A percentile compares a stretch with the other conserved stretches of the same genome.
These are phyloP conservation scores for Colletotrichum coccodes DNA, from an alignment of 2,329 filamentous ascomycete species.

Conservation along the genomic window DNA sequence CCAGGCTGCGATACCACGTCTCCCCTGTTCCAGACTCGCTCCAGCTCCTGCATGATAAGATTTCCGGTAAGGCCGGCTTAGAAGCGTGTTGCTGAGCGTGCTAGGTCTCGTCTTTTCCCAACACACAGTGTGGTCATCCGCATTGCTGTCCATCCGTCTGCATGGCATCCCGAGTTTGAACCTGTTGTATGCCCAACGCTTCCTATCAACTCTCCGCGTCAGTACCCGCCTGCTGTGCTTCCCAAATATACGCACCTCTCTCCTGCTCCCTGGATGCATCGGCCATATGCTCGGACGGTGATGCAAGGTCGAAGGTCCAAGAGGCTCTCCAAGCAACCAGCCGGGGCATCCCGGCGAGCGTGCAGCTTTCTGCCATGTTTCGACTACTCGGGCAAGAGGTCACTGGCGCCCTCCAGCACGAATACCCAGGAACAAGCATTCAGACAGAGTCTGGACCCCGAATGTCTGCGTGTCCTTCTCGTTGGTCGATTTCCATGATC, in stretches of 20 bases:
- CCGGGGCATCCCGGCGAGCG: conserved; percentile 7
- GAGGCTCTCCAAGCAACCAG: conserved; percentile 18
- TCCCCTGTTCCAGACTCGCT: neutral
- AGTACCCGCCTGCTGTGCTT: neutral
- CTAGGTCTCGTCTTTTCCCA: neutral
- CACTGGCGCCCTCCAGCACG: conserved; percentile 33
- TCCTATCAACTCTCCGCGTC: neutral
- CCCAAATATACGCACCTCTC: neutral
- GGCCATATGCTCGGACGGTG: conserved; percentile 11
- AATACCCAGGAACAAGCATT: neutral
- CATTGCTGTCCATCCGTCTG: neutral
- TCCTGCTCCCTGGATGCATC: conserved; percentile 6
- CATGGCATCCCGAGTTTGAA: neutral
- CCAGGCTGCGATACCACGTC: neutral
- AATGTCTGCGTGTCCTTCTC: neutral
- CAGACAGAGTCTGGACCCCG: neutral
- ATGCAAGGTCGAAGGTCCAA: conserved; percentile 26
- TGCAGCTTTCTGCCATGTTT: conserved; percentile 35
- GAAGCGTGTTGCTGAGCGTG: neutral
- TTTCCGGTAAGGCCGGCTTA: neutral
- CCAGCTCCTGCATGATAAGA: neutral
- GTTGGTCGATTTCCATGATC: neutral
- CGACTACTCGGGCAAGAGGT: conserved; percentile 38
- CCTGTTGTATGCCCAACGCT: neutral
- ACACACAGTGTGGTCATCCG: neutral